phyloP scores from a whole-genome alignment of 2,329 filamentous ascomycete genomes.

The Pseudogymnoascus sp. region DNA sequence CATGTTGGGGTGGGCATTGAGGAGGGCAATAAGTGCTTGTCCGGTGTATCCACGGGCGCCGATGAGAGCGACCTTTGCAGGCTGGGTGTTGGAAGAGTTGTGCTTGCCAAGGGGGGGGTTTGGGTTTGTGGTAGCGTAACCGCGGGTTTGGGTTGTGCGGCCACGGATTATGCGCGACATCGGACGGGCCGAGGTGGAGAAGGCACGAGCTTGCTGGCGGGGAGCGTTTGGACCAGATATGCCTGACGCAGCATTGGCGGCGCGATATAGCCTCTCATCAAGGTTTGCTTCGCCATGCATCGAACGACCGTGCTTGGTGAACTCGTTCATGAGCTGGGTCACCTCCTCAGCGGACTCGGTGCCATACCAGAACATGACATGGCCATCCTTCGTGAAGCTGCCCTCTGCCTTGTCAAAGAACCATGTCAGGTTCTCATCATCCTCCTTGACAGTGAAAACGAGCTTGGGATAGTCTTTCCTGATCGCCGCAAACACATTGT shows the following conservation, averaged over 20 bases:
- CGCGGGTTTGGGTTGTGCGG: slow-evolving; percentile 27
- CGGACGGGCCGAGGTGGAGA: slow-evolving; percentile 50
- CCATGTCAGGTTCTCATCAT: slow-evolving; percentile 96
- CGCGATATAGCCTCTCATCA: slow-evolving; percentile 73
- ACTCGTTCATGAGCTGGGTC: slow-evolving; percentile 74
- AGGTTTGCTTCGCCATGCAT: slow-evolving; percentile 89
- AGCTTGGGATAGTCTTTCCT: slow-evolving; percentile 89
- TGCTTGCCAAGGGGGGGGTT: slow-evolving; percentile 85
- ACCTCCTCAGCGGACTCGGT: slow-evolving; percentile 76
- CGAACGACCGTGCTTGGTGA: slow-evolving; percentile 69
- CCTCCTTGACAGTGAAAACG: slow-evolving; percentile 92
- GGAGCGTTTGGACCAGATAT: slow-evolving; percentile 41
- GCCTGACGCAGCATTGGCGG: slow-evolving; percentile 60
- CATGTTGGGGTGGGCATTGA: slow-evolving; percentile 83
- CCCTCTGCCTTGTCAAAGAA: slow-evolving; percentile 97
- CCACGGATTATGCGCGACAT: slow-evolving; percentile 16
- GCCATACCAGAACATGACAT: slow-evolving; percentile 88
- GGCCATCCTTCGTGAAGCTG: slow-evolving; percentile 74
- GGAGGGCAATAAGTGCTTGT: slow-evolving; percentile 76
- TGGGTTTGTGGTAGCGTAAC: slow-evolving; percentile 65
- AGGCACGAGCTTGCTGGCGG: slow-evolving; percentile 57
- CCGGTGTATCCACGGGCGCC: slow-evolving; percentile 92
- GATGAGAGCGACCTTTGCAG: slow-evolving; percentile 76
- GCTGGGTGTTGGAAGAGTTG: slow-evolving; percentile 73
- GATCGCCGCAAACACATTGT: slow-evolving; percentile 88